phyloP scores from a whole-genome alignment of 2,329 filamentous ascomycete species.

The Cryphonectria japonica region DNA sequence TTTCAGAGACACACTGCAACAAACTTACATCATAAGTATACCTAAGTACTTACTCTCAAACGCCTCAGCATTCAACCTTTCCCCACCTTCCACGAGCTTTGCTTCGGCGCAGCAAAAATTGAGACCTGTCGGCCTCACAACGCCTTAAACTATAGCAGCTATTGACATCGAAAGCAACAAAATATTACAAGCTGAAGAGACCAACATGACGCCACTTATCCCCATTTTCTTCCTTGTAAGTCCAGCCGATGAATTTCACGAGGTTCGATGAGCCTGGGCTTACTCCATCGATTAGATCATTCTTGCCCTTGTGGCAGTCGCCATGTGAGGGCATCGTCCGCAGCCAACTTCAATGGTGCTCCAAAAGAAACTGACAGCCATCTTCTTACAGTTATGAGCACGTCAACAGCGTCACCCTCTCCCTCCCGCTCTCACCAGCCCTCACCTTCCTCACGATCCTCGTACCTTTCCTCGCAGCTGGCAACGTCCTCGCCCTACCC shows the following conservation, averaged over 20 bases:
- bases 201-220: neutral
- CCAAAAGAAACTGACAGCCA: conserved; percentile 14
- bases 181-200: neutral
- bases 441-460: conserved; percentile 44
- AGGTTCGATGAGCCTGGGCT: neutral
- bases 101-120: neutral
- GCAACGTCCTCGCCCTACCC: conserved; percentile 44
- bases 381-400: conserved; percentile 42
- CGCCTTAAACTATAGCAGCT: neutral
- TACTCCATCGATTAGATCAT: conserved; percentile 29
- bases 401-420: conserved; percentile 43
- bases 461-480: conserved; percentile 45
- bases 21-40: neutral
- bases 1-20: neutral
- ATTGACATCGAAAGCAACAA: neutral
- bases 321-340: conserved; percentile 28
- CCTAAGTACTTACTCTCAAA: neutral
- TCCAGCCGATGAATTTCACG: neutral
- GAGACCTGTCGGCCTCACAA: neutral
- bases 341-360: neutral
- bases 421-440: conserved; percentile 44
- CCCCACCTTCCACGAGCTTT: neutral
- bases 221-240: neutral
- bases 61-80: neutral
- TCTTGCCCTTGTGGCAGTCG: conserved; percentile 33